Percentiles rank a stretch among this genome's conserved stretches.
These are phyloP conservation scores for Arctostaphylos glauca DNA, from an alignment of 148 eudicot genomes.

Conservation along the genomic window DNA sequence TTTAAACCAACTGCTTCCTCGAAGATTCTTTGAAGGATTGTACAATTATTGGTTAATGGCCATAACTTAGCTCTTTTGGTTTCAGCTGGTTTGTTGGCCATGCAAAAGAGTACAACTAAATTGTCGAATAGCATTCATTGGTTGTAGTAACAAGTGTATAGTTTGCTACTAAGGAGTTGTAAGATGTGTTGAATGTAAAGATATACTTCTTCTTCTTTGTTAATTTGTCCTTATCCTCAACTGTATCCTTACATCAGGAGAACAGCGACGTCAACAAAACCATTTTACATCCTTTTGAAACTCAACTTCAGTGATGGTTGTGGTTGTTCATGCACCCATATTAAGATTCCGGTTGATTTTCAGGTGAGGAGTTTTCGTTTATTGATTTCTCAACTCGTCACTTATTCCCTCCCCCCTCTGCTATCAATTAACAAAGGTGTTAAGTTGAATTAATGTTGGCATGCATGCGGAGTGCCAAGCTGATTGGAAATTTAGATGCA, in stretches of 20 bases:
- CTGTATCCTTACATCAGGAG: slow-evolving; percentile 53
- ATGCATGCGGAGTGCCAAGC: neutral
- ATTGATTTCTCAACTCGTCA: neutral
- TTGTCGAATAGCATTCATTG: neutral
- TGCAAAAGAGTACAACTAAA: neutral
- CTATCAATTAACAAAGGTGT: neutral
- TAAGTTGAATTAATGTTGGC: neutral
- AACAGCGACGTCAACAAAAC: slow-evolving; percentile 41
- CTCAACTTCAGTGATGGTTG: slow-evolving; percentile 84
- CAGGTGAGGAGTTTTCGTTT: slow-evolving; percentile 41
- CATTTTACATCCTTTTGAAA: slow-evolving; percentile 65
- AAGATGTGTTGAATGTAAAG: neutral
- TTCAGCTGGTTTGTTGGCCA: slow-evolving; percentile 5
- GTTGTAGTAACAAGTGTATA: neutral
- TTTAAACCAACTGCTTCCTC: neutral
- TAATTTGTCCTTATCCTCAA: neutral
- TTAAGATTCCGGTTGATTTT: slow-evolving; percentile 69
- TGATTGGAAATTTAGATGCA: neutral
- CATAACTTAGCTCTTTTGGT: neutral
- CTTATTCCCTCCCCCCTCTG: neutral
- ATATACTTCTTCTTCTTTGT: neutral
- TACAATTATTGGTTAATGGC: neutral
- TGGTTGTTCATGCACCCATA: slow-evolving; percentile 48
- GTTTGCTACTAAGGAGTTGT: neutral
- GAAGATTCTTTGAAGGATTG: neutral